A percentile compares a stretch with the other conserved stretches of the same genome.
phyloP scores from a whole-genome alignment of 129 eudicot species.

The Lonicera japonica region DNA sequence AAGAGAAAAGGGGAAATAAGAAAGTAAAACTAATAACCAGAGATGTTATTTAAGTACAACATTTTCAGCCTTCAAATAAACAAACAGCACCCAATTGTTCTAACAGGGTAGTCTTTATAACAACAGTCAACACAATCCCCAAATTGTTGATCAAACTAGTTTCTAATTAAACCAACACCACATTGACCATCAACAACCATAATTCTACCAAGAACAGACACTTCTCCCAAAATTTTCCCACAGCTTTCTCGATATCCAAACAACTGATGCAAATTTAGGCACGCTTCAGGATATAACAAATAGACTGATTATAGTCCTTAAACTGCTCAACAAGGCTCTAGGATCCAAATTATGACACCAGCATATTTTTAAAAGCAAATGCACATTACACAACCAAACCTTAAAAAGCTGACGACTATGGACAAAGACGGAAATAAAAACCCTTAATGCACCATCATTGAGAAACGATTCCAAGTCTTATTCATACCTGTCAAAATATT shows the following conservation, averaged over 20 bases:
- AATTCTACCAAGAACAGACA: too few species aligned
- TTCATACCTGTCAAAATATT: slow-evolving; percentile 1
- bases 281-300: background rate
- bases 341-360: slow-evolving; percentile 15
- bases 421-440: slow-evolving; percentile 4
- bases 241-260: background rate
- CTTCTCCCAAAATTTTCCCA: slow-evolving; percentile 15
- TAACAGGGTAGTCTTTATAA: too few species aligned
- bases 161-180: background rate
- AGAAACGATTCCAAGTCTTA: slow-evolving; percentile 21
- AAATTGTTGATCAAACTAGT: background rate
- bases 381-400: slow-evolving; percentile 12
- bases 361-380: slow-evolving; percentile 11
- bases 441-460: slow-evolving; percentile 13
- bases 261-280: background rate
- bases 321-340: background rate
- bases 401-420: slow-evolving; percentile 25
- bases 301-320: background rate
- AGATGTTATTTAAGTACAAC: too few species aligned
- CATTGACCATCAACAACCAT: background rate
- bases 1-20: too few species aligned
- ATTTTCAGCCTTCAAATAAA: too few species aligned
- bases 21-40: too few species aligned
- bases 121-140: background rate
- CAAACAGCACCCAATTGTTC: too few species aligned